These are phyloP conservation scores for Murraya paniculata DNA, from an alignment of 345 rosid genomes.

Conservation along the genomic window DNA sequence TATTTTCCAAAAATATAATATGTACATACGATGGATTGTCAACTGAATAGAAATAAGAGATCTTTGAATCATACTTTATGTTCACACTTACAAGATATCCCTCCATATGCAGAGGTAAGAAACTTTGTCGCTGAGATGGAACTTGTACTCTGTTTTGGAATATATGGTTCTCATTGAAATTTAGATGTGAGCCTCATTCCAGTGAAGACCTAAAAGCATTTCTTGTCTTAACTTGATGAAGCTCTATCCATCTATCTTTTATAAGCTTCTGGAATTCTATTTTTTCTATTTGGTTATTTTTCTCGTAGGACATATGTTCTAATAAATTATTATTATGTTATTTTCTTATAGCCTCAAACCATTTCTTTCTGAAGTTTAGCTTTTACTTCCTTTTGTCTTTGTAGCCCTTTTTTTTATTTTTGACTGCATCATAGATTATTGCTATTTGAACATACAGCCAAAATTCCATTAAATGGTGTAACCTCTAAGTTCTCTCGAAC, in stretches of 20 bases:
- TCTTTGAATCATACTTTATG: neutral
- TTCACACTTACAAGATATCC: neutral
- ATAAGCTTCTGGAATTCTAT: neutral
- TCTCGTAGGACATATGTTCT: neutral
- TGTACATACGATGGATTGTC: neutral
- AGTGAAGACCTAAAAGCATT: neutral
- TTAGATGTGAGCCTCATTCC: neutral
- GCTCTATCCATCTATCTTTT: neutral
- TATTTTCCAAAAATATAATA: slow-evolving; percentile 13
- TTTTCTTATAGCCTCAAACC: neutral
- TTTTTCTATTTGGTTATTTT: neutral
- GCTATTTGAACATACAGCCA: neutral
- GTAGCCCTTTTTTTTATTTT: slow-evolving; percentile 6
- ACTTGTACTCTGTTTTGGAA: neutral
- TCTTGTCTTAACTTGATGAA: neutral
- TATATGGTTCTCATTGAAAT: neutral
- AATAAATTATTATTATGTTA: neutral
- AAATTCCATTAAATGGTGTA: neutral
- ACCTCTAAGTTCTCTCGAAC: neutral
- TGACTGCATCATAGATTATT: neutral
- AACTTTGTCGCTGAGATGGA: neutral
- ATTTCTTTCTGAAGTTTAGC: neutral
- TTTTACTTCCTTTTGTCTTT: neutral
- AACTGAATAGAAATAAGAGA: neutral
- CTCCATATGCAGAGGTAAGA: neutral